Percentiles rank a stretch among this genome's conserved stretches.
phyloP scores from a whole-genome alignment of 2,329 filamentous ascomycete genomes.

The Aspergillus thermomutatus region DNA sequence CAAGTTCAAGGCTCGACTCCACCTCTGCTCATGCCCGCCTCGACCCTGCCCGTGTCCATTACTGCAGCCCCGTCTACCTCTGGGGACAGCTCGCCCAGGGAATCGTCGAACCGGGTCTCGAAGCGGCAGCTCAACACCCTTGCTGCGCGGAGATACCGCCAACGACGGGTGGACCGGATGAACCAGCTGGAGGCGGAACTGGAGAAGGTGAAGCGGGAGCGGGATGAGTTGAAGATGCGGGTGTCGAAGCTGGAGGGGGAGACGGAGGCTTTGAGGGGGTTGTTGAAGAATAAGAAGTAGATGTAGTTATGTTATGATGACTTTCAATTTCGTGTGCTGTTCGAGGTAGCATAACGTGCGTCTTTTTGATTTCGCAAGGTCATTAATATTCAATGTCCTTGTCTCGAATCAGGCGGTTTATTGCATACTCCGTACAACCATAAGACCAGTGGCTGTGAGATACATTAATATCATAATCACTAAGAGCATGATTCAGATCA shows the following conservation, averaged over 20 bases:
- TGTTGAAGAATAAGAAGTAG: slow-evolving; percentile 12
- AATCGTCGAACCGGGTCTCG: slow-evolving; percentile 20
- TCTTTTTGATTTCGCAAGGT: too few species aligned
- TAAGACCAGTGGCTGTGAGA: too few species aligned
- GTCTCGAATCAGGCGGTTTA: too few species aligned
- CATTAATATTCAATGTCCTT: too few species aligned
- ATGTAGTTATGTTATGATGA: background rate
- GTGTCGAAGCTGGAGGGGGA: slow-evolving; percentile 36
- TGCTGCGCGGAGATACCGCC: slow-evolving; percentile 35
- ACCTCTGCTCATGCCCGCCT: background rate
- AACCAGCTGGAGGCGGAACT: slow-evolving; percentile 33
- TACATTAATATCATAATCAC: too few species aligned
- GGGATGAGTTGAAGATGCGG: slow-evolving; percentile 33
- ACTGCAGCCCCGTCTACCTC: background rate
- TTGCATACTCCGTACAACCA: too few species aligned
- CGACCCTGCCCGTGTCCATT: background rate
- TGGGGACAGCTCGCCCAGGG: slow-evolving; percentile 3
- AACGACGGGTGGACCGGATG: slow-evolving; percentile 33
- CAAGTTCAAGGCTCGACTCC: background rate
- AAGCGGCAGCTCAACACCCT: slow-evolving; percentile 37
- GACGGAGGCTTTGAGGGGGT: slow-evolving; percentile 30
- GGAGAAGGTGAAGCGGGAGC: slow-evolving; percentile 28
- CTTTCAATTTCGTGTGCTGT: background rate
- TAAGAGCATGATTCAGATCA: too few species aligned
- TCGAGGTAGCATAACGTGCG: too few species aligned